Base-by-base conservation (phyloP, 768 basidiomycete genomes). In the Boletus barrowsii region DNA sequence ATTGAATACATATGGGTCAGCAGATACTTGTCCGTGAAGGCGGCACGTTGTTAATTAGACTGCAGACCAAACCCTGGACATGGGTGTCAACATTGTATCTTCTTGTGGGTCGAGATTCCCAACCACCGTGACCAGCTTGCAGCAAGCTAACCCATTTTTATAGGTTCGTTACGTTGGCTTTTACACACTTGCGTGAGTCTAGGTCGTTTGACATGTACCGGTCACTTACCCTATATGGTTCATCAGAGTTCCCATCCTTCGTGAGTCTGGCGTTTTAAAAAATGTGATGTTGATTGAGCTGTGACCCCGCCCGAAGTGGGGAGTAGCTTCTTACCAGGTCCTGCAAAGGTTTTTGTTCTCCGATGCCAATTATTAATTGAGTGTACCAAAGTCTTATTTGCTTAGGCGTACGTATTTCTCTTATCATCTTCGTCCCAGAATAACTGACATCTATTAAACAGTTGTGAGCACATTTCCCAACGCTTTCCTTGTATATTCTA, bases 141-240 rank as follows among this genome's bases (percentile, higher is more conserved):
- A 35, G 10, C 11, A 33, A 33, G 33, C 33, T 35, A 6, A 35
- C 13, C 33, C 24, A 30, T 29, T 13, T 7, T 42, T 32, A 8
- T 37, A 57, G 56, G 54, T 57, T 45, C 54, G 56, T 15, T 58
- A 58, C 30, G 11, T 14, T n/a, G 58, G 56, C 1, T 48, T 58
- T 30, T 48, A 11, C 17, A 26, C 6, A 9, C 4, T 58, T 10
- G 36, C 22, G 58, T 59, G 30, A 32, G 56, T 42, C 33, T 15
- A 18, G 17, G 9, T 45, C 5, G 1, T 36, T n/a, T 4, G 14
- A 13, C 4, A 17, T 30, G 0, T 35, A 24, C 29, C 33, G 17
- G 11, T 18, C 29, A 2, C 42, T 48, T 11, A 55, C 3, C 17
- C n/a, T 10, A 10, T 17, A 30, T 45, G 1, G 5, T n/a, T 14